Evolutionary conservation across 768 basidiomycete species (phyloP), one percentile per base, ranked within the genome.

Genomic region (Tulasnella sp.): DNA sequence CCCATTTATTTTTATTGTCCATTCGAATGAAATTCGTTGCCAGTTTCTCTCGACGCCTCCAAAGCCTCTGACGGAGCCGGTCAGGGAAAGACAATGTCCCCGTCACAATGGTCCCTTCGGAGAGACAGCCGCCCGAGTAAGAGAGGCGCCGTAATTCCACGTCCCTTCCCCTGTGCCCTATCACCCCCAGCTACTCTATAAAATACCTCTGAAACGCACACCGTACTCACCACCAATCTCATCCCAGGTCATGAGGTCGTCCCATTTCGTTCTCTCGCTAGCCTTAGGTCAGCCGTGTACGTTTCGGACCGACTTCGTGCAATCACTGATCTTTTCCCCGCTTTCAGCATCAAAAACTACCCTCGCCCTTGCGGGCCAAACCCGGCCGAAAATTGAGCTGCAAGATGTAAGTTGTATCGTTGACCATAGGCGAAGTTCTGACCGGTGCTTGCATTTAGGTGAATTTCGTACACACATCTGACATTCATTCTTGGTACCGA

Each of bases 401-500:
- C 58, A 34, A 64, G 58, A 64, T 64, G 58, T 64, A 64, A 25
- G 7, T 34, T 7, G 25, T 17, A n/a, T 25, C 4, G 25, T 34
- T 34, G 31, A 15, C 15, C 58, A 31, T 7, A 64, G 15, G 49
- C 31, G 31, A 31, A 22, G 58, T 25, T 64, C 58, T 64, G 31
- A 64, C 29, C 0, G 29, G 29, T 11, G 14, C 14, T 19, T 22
- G 37, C 29, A 8, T 3, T 34, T 25, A 74, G 73, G 73, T 74
- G 17, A 74, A 74, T 52, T 54, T 74, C 31, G 73, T 74, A 7
- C 73, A 74, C 36, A 74, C 73, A 14, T 34, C 31, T 31, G 73
- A 74, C 73, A 67, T 74, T 5, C 73, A 74, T 36, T 74, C 73
- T 19, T 74, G 73, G 73, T 74, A 74, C 37, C 73, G 45, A 19